These are phyloP conservation scores for Aureobasidium sp. DNA, from an alignment of 2,329 filamentous ascomycete genomes.

Conservation along the genomic window DNA sequence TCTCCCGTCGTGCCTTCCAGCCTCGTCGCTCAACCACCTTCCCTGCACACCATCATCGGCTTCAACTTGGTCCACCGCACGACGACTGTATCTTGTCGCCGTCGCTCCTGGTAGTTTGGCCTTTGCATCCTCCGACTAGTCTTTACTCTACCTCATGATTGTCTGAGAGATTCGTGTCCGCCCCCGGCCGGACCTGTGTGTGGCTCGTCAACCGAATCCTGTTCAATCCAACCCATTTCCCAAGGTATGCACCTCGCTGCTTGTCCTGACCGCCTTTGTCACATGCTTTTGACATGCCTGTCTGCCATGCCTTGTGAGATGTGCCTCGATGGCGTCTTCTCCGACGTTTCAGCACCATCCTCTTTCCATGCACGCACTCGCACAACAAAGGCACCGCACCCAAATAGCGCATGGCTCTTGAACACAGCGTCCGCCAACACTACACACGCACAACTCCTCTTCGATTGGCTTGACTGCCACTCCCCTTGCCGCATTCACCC, in stretches of 20 bases:
- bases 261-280: conserved; percentile 4
- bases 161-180: conserved; percentile 12
- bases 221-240: conserved; percentile 3
- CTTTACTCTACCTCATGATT: conserved; percentile 6
- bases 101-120: conserved; percentile 4
- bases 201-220: conserved; percentile 11
- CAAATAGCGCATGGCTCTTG: conserved; percentile 9
- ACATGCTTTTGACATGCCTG: not conserved
- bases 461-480: not conserved
- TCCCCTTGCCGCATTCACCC: not conserved
- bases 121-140: not conserved
- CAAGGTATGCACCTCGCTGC: conserved; percentile 9
- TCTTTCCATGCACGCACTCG: not conserved
- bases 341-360: not conserved
- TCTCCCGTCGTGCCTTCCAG: not conserved
- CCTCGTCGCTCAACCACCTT: conserved; percentile 4
- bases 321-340: not conserved
- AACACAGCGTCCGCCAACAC: conserved; percentile 8
- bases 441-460: not conserved
- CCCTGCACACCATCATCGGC: not conserved
- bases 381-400: conserved; percentile 13
- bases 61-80: not conserved
- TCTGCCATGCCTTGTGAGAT: not conserved
- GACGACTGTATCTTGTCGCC: not conserved
- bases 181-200: conserved; percentile 15